A percentile compares a stretch with the other conserved stretches of the same genome.
These are phyloP conservation scores for Candida albicans DNA, from an alignment of 1,139 yeast species.

Conservation along the genomic window DNA sequence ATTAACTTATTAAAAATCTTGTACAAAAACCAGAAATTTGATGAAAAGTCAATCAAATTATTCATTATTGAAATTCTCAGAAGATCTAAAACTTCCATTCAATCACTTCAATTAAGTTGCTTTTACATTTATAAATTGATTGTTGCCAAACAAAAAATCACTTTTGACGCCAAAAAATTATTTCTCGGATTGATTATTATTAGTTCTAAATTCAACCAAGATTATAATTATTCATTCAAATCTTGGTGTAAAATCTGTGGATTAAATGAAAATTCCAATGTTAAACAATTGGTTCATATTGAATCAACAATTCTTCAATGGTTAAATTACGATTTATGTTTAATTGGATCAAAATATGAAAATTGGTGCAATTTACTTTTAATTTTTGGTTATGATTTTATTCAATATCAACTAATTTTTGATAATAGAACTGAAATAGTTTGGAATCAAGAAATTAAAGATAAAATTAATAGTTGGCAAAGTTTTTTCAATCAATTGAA, in stretches of 20 bases:
- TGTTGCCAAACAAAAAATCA: conserved; percentile 14
- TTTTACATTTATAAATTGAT: conserved; percentile 57
- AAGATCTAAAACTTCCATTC: conserved; percentile 66
- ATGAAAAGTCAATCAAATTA: conserved; percentile 29
- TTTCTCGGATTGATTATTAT: conserved; percentile 67
- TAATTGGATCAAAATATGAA: conserved; percentile 50
- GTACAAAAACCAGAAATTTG: conserved; percentile 19
- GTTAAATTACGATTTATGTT: conserved; percentile 56
- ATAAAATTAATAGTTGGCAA: conserved; percentile 34
- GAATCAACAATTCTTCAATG: conserved; percentile 56
- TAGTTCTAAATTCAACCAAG: conserved; percentile 73
- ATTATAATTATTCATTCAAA: conserved; percentile 64
- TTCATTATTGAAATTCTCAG: conserved; percentile 66
- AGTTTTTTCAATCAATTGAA: conserved; percentile 26
- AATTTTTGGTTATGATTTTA: conserved; percentile 48
- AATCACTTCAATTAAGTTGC: conserved; percentile 65
- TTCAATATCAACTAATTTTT: conserved; percentile 26
- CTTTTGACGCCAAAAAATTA: conserved; percentile 59
- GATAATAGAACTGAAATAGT: conserved; percentile 23
- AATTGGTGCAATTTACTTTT: conserved; percentile 53
- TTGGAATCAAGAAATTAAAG: conserved; percentile 29
- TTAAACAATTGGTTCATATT: conserved; percentile 48
- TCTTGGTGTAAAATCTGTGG: conserved; percentile 83
- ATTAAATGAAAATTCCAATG: conserved; percentile 28
- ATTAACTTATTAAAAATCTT: conserved; percentile 38